These are phyloP conservation scores for Endothia cerciana DNA, from an alignment of 2,329 filamentous ascomycete species.

Conservation along the genomic window DNA sequence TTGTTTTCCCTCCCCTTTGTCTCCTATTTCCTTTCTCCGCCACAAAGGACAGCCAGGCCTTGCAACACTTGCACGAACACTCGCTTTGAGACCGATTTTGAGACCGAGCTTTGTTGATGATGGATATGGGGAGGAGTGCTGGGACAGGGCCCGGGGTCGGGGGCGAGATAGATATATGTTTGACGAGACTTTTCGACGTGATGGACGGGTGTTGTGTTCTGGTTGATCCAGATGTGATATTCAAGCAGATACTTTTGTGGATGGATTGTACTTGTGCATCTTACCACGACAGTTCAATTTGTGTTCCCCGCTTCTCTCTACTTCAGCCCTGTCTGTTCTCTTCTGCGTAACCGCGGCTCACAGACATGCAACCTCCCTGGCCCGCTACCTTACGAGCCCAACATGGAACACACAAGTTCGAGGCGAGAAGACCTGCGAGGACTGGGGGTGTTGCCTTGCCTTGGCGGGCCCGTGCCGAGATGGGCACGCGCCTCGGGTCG, in stretches of 20 bases:
- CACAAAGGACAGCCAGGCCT: background rate
- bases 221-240: conserved; percentile 21
- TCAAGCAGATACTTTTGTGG: conserved; percentile 4
- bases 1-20: conserved; percentile 26
- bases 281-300: too few relatives aligned
- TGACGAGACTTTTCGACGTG: conserved; percentile 13
- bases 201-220: conserved; percentile 2
- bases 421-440: too few relatives aligned
- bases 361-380: too few relatives aligned
- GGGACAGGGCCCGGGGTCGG: too few relatives aligned
- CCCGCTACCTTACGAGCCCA: background rate
- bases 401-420: too few relatives aligned
- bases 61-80: conserved; percentile 11
- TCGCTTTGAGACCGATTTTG: conserved; percentile 22
- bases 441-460: too few relatives aligned
- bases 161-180: background rate
- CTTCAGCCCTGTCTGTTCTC: background rate
- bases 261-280: conserved; percentile 6
- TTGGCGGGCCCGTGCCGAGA: too few relatives aligned
- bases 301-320: background rate
- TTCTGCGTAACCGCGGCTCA: background rate
- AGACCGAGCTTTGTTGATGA: conserved; percentile 15
- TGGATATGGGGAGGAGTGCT: conserved; percentile 4
- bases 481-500: too few relatives aligned
- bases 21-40: conserved; percentile 13